A percentile compares a stretch with the other conserved stretches of the same genome.
Conservation (phyloP, 306 rosid species). For the Hippophae tibetana region DNA sequence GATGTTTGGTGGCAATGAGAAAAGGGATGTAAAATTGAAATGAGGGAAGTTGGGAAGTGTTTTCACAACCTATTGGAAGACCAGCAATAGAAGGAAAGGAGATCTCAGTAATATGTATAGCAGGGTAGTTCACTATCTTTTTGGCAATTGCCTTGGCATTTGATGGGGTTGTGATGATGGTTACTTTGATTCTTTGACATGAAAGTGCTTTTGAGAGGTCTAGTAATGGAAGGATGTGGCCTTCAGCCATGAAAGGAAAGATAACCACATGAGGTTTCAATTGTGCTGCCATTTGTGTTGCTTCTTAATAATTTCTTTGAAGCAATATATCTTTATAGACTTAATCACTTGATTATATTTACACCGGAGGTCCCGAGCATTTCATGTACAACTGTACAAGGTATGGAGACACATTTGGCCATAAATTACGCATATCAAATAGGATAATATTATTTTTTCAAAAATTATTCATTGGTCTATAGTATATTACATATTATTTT, state of each 20-base stretch:
- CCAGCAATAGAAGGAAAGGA: slow-evolving; percentile 15
- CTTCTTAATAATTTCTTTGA: not conserved
- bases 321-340: too few species aligned
- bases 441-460: too few species aligned
- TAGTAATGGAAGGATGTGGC: slow-evolving; percentile 27
- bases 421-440: too few species aligned
- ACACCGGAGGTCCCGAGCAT: too few species aligned
- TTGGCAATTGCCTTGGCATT: slow-evolving; percentile 15
- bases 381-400: too few species aligned
- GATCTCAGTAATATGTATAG: slow-evolving; percentile 9
- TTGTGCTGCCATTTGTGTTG: slow-evolving; percentile 1
- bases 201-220: slow-evolving; percentile 19
- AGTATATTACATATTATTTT: too few species aligned
- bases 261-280: slow-evolving; percentile 11
- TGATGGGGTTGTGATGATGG: slow-evolving; percentile 20
- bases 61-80: slow-evolving; percentile 22
- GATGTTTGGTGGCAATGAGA: slow-evolving; percentile 9
- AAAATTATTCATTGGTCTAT: too few species aligned
- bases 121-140: not conserved
- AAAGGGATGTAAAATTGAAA: slow-evolving; percentile 5
- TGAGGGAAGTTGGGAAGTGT: slow-evolving; percentile 23
- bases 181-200: slow-evolving; percentile 8
- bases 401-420: too few species aligned
- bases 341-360: too few species aligned
- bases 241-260: slow-evolving; percentile 28